Conservation (phyloP, 2,329 filamentous ascomycete genomes). For the Xylaria sp. region DNA sequence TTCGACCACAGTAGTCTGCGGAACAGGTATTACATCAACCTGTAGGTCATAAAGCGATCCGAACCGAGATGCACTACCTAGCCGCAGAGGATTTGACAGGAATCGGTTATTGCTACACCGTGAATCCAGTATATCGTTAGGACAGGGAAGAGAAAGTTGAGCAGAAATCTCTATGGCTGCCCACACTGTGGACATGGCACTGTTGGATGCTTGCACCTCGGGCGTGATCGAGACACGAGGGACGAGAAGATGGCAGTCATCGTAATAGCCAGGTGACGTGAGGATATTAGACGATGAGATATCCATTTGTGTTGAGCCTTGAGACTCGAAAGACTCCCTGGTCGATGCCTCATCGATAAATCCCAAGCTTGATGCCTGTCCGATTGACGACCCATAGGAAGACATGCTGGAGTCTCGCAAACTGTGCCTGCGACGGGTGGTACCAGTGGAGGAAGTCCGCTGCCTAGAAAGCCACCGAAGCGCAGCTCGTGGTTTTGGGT, state of each 20-base stretch:
- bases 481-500: slow-evolving; percentile 39
- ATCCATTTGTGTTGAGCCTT: slow-evolving; percentile 26
- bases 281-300: slow-evolving; percentile 47
- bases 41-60: slow-evolving; percentile 62
- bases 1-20: slow-evolving; percentile 57
- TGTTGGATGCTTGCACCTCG: slow-evolving; percentile 52
- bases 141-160: slow-evolving; percentile 50
- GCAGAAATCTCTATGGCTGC: slow-evolving; percentile 61
- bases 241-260: slow-evolving; percentile 52
- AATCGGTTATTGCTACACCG: slow-evolving; percentile 10
- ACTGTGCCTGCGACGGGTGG: slow-evolving; percentile 37
- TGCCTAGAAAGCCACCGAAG: slow-evolving; percentile 45
- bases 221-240: slow-evolving; percentile 59
- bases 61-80: slow-evolving; percentile 49
- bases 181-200: slow-evolving; percentile 56
- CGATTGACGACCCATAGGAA: slow-evolving; percentile 39
- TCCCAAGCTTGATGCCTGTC: slow-evolving; percentile 23
- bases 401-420: slow-evolving; percentile 34
- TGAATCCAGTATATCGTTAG: slow-evolving; percentile 13
- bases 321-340: slow-evolving; percentile 30
- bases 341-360: slow-evolving; percentile 29
- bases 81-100: slow-evolving; percentile 39
- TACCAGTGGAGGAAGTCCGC: slow-evolving; percentile 42
- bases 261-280: slow-evolving; percentile 40
- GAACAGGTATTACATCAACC: slow-evolving; percentile 58